A percentile compares a stretch with the other conserved stretches of the same genome.
Conservation (phyloP, 345 rosid species). For the Crucihimalaya himalaica region DNA sequence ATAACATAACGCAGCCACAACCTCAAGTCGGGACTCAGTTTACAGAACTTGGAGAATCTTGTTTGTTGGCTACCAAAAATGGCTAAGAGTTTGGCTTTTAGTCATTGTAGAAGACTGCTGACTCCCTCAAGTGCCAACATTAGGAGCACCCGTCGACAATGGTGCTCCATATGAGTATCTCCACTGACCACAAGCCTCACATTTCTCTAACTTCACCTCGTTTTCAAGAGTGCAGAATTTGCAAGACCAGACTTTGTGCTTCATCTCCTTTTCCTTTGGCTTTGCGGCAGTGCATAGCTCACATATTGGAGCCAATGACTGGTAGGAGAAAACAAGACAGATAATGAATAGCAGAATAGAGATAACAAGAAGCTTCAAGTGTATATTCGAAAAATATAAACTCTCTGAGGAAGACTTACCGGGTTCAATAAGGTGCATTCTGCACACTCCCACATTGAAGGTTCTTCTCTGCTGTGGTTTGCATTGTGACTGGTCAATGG, state of each 20-base stretch:
- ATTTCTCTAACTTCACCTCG: conserved; percentile 58
- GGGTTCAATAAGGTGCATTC: conserved; percentile 78
- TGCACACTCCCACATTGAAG: conserved; percentile 69
- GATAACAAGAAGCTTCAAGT: conserved; percentile 5
- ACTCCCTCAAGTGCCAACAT: conserved; percentile 56
- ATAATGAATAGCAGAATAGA: background rate
- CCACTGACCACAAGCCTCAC: conserved; percentile 84
- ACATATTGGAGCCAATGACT: conserved; percentile 74
- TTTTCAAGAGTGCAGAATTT: conserved; percentile 80
- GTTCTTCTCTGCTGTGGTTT: conserved; percentile 39
- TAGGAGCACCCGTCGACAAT: conserved; percentile 56
- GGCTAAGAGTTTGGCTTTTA: background rate
- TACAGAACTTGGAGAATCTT: conserved; percentile 15
- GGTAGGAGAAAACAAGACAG: conserved; percentile 21
- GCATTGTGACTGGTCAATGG: conserved; percentile 27
- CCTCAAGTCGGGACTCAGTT: background rate
- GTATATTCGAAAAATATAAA: background rate
- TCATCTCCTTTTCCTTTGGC: conserved; percentile 51
- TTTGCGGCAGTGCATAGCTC: conserved; percentile 56
- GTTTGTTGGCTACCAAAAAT: background rate
- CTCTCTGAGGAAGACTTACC: conserved; percentile 48
- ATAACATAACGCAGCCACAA: conserved; percentile 8
- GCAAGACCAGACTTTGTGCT: conserved; percentile 65
- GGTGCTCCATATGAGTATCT: conserved; percentile 81
- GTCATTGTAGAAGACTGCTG: background rate